Base-by-base conservation (phyloP, 192 early-diverging fungal genomes). In the Rhizophagus sp. region DNA sequence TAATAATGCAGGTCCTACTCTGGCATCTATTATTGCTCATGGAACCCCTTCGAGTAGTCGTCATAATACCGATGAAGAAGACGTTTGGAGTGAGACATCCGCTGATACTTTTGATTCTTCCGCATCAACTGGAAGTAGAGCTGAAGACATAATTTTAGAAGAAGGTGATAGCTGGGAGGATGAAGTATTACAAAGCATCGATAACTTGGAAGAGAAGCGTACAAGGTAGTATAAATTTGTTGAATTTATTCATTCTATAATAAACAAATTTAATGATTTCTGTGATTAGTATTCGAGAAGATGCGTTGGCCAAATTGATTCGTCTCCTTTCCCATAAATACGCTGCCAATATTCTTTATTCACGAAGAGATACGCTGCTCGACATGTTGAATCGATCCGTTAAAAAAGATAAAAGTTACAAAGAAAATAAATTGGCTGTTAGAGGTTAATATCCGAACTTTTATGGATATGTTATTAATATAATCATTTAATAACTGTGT, bases 301-400 rank as follows among this genome's bases (percentile, higher is more conserved):
- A 88, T 66, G 88, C 88, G 0, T 80, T 94, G 61, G 62, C 82
- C 4, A 85, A 81, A 25, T 77, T 90, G 52, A 85, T 86, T 15
- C 80, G 80, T 1, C 76, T 88, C 8, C 81, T 91, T 79, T 80
- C 90, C 33, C 88, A 86, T 44, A 81, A 88, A 12, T 90, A 89
- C 78, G 82, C 88, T 25, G 90, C 89, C 25, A 87, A 89, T 9
- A 79, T 80, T 13, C 83, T 93, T 49, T 85, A 90, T 24, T 78
- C 81, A 22, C 85, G 86, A 62, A 79, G 85, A 8, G 81, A 91
- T 68, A 86, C 88, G 22, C 64, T 90, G 10, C 83, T 94, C 71
- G 89, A 91, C 19, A 65, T 88, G 11, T 82, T 94, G 70, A 89
- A 87, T 50, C 84, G 86, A 22, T 86, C 88, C n/a, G 80, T 88